A percentile compares a stretch with the other conserved stretches of the same genome.
These are phyloP conservation scores for Tetrahymena elliotti DNA, from an alignment of 73 alveolate species.

Conservation along the genomic window DNA sequence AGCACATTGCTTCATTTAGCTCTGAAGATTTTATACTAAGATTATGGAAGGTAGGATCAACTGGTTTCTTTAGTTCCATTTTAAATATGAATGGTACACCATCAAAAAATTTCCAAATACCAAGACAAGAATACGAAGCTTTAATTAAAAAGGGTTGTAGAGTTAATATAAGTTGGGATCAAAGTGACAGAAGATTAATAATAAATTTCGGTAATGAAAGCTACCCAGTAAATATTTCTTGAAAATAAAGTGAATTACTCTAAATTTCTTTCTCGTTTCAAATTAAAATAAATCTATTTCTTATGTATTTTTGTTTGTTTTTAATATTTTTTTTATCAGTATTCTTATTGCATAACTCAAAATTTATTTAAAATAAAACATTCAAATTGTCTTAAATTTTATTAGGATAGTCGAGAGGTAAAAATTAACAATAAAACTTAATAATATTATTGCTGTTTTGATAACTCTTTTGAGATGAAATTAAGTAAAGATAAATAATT, in stretches of 20 bases:
- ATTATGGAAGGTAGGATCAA: conserved; percentile 34
- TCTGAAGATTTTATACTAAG: conserved; percentile 21
- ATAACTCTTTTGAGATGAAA: too few species aligned
- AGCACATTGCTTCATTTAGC: conserved; percentile 21
- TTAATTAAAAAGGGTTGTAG: background rate
- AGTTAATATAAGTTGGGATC: background rate
- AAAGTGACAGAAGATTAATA: background rate
- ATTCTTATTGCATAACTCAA: too few species aligned
- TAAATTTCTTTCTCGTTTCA: background rate
- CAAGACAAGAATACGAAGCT: background rate
- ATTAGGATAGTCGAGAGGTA: too few species aligned
- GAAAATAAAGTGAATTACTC: background rate
- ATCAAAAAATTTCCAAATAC: background rate
- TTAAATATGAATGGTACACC: background rate
- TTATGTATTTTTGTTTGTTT: background rate
- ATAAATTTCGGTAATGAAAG: background rate
- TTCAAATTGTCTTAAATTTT: too few species aligned
- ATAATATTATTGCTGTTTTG: too few species aligned
- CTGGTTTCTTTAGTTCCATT: conserved; percentile 14
- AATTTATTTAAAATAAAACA: too few species aligned
- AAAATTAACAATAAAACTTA: too few species aligned
- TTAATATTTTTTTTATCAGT: too few species aligned
- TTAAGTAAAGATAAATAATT: too few species aligned
- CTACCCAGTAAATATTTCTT: background rate
- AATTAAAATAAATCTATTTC: too few species aligned